phyloP scores from a whole-genome alignment of 495 filamentous ascomycete genomes.

The Collariella sp. region DNA sequence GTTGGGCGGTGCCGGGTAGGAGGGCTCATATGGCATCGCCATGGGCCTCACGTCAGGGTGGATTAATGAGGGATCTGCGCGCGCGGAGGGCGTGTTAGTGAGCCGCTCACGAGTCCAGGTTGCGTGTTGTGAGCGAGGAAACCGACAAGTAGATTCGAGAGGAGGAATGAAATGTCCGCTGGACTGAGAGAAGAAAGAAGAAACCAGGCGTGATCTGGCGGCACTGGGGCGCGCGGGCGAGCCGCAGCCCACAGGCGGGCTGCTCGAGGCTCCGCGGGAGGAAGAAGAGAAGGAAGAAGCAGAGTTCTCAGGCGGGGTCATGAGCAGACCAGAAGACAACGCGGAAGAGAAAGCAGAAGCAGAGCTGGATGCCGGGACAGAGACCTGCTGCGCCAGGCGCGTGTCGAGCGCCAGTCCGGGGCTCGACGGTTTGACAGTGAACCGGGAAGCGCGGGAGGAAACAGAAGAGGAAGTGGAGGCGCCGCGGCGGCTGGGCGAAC shows the following conservation, averaged over 20 bases:
- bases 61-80: slow-evolving; percentile 41
- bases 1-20: slow-evolving; percentile 34
- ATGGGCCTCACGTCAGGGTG: slow-evolving; percentile 42
- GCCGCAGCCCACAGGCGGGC: slow-evolving; percentile 19
- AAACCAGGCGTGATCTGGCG: slow-evolving; percentile 22
- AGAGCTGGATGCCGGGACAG: slow-evolving; percentile 20
- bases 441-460: slow-evolving; percentile 28
- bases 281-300: slow-evolving; percentile 35
- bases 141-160: slow-evolving; percentile 55
- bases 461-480: slow-evolving; percentile 8
- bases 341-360: slow-evolving; percentile 15
- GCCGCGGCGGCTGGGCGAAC: slow-evolving; percentile 6
- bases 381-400: slow-evolving; percentile 26
- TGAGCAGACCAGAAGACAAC: slow-evolving; percentile 29
- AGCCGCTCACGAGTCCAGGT: slow-evolving; percentile 4
- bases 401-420: slow-evolving; percentile 25
- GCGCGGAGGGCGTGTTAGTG: slow-evolving; percentile 25
- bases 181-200: slow-evolving; percentile 46
- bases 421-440: slow-evolving; percentile 18
- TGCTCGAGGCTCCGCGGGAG: slow-evolving; percentile 22
- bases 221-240: slow-evolving; percentile 17
- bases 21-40: slow-evolving; percentile 38
- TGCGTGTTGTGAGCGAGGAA: slow-evolving; percentile 36
- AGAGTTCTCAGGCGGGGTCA: slow-evolving; percentile 45
- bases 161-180: slow-evolving; percentile 54